Evolutionary conservation across 257 asterid species (phyloP), one percentile per base, ranked within the genome.

Genomic region (Henckelia pumila): DNA sequence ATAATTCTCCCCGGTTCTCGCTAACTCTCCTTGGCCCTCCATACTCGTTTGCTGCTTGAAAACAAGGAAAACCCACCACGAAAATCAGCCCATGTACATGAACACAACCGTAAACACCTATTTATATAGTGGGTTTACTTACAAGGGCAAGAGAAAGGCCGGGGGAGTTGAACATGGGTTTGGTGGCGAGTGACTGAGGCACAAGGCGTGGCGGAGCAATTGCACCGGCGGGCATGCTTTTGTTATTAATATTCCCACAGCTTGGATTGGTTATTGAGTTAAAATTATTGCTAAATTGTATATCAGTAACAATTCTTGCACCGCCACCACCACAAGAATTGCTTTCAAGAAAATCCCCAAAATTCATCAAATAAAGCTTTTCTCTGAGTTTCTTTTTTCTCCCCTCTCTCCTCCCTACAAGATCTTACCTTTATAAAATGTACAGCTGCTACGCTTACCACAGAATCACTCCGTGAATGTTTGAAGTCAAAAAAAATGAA

Each of bases 61-160:
- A 40, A 59, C 21, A 55, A 19, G 35, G 53, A 14, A 7, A 52
- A 58, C 20, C 56, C 63, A 66, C 52, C 37, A 67, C 19, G 11
- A 71, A 77, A 17, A 60, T 58, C 63, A 26, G 25, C 10, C 4
- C 24, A 23, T 28, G 20, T 23, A 61, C 16, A 30, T 6, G 23
- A n/a, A 8, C 5, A 56, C 7, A 68, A 20, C 33, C 21, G 16
- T 5, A 55, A 17, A 68, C 6, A 56, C 19, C 35, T 21, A 75
- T 22, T 56, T 23, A 55, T 26, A 64, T 23, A 24, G 47, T 33
- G 35, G 35, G 3, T 8, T 10, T 6, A 32, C 8, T 10, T 84
- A 93, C 99, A 58, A 93, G 97, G 25, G 95, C 97, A 7, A 93
- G 92, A 71, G 99, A 90, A 78, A 93, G 99, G 69, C 95, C 95